Evolutionary conservation across 2,329 filamentous ascomycete species (phyloP).

Genomic region (Rhexocercosporidium sp.): DNA sequence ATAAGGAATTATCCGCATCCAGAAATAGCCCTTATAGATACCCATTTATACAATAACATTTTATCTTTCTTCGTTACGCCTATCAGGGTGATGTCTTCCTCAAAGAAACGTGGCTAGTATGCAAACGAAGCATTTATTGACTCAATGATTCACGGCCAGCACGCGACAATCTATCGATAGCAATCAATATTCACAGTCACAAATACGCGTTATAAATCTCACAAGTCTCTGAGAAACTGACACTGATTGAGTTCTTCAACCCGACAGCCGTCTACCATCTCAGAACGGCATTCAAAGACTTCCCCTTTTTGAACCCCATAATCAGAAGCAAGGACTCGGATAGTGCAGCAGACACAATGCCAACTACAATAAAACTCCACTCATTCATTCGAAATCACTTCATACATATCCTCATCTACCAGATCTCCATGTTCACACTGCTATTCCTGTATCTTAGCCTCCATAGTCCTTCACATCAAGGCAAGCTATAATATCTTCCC

Average conservation of each 20-base stretch:
- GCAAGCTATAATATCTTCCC: background rate
- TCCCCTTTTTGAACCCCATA: no score
- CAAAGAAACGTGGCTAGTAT: no score
- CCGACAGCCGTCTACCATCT: no score
- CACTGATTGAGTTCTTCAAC: no score
- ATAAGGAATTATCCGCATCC: no score
- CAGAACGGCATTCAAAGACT: no score
- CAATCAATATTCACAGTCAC: background rate
- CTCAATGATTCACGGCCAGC: background rate
- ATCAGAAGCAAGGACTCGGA: no score
- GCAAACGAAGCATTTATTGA: background rate
- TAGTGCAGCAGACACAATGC: background rate
- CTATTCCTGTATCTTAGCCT: background rate
- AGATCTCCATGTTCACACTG: background rate
- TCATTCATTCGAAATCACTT: background rate
- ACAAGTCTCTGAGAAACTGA: background rate
- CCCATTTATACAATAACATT: no score
- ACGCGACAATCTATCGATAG: background rate
- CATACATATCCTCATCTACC: conserved; percentile 1
- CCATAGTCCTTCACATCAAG: background rate
- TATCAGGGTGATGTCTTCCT: no score
- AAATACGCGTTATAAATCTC: background rate
- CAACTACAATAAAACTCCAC: background rate
- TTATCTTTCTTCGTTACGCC: no score
- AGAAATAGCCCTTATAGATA: no score